Evolutionary conservation across 768 basidiomycete species (phyloP).

Genomic region (Tricholoma flavovirens): DNA sequence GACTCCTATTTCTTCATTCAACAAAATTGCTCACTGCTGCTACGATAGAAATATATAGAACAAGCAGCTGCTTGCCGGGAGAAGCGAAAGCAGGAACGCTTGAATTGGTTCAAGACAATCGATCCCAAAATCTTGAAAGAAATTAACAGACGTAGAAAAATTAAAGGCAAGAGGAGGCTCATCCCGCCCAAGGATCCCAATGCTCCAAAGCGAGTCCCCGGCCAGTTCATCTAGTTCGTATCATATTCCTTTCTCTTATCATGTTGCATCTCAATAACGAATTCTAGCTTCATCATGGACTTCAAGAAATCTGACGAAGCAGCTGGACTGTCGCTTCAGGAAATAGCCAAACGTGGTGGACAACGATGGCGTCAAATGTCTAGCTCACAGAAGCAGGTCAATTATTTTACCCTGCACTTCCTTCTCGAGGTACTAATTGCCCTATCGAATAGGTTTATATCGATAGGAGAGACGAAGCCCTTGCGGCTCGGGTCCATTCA

Average conservation of each 20-base stretch:
- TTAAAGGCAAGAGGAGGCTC: constrained; percentile 20
- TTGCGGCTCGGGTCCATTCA: neutral
- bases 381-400: neutral
- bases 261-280: neutral
- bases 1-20: neutral
- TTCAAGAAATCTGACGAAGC: neutral
- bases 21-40: neutral
- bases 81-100: constrained; percentile 16
- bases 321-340: neutral
- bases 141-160: constrained; percentile 28
- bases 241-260: too few species aligned
- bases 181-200: neutral
- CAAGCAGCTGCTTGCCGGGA: constrained; percentile 11
- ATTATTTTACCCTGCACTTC: neutral
- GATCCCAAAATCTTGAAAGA: constrained; percentile 16
- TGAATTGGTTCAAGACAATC: constrained; percentile 22
- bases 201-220: neutral
- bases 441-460: neutral
- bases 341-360: neutral
- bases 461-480: neutral
- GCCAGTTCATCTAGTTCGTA: neutral
- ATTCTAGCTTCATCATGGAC: neutral
- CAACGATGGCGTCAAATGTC: neutral
- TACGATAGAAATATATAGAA: constrained; percentile 17
- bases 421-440: neutral